Base-by-base conservation (phyloP, 495 filamentous ascomycete genomes). In the Copromyces sp. region DNA sequence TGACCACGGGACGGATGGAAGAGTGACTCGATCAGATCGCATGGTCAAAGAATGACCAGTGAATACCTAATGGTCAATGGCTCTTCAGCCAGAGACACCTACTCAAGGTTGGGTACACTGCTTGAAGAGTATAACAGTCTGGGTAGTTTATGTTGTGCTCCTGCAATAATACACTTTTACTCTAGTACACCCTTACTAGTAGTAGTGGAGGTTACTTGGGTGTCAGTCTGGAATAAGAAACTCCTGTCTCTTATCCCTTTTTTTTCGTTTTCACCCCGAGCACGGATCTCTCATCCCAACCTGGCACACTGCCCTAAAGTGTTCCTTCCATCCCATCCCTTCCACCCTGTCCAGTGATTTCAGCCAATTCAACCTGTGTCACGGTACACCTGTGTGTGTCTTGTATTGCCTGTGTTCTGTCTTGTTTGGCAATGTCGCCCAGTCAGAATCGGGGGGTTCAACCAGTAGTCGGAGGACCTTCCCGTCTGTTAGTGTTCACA, bases 361-460 rank as follows among this genome's bases (percentile, higher is more conserved):
- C 17, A 37, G 5, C n/a, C 17, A 12, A 3, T 68, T 68, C 38
- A 39, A 37, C 37, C 70, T 59, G 70, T 39, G 38, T 70, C 47
- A 20, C 44, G 68, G 35, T 41, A 73, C 71, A 61, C 42, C 69
- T 68, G 47, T 70, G 69, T 69, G 40, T 73, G 53, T 32, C 24
- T 61, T 32, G 47, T 59, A 11, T 59, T 61, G n/a, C n/a, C n/a
- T n/a, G 53, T 61, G 20, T 29, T 24, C 24, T 59, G 47, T 59
- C 24, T 70, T 65, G 68, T 65, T 41, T 75, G 76, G 73, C 74
- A 72, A 73, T 75, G 72, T 71, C 59, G 61, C 69, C 79, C 79
- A 79, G 72, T 81, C 74, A 77, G 47, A 79, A 72, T 61, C 14
- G 29, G 53, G 53, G 29, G 53, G 53, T 61, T 61, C 53, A 61